Conservation (phyloP, 2,329 filamentous ascomycete species). For the Colletotrichum kahawae region DNA sequence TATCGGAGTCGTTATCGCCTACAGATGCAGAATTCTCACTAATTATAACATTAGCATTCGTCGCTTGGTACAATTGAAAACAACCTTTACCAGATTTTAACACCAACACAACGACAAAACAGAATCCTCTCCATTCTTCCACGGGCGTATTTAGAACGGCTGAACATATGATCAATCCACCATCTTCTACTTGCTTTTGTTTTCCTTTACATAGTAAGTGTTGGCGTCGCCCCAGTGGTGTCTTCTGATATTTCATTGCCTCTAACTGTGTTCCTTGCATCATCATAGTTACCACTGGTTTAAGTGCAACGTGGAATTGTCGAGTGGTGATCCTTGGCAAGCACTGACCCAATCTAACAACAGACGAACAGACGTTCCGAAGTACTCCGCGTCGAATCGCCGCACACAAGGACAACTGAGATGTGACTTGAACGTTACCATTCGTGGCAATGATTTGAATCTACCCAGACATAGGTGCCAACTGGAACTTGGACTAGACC, state of each 20-base stretch:
- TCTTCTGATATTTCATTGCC: too few species aligned
- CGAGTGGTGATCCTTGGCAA: neutral
- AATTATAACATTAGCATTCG: neutral
- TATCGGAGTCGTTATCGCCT: neutral
- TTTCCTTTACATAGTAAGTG: neutral
- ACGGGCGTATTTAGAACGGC: neutral
- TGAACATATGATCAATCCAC: neutral
- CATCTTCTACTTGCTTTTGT: neutral
- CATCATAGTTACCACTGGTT: neutral
- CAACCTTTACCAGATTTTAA: neutral
- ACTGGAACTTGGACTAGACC: neutral
- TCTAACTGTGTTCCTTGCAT: neutral
- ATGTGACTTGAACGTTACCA: neutral
- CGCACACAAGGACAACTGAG: neutral
- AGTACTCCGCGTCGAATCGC: neutral
- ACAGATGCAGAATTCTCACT: neutral
- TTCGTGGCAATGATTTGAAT: neutral
- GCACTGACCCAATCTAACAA: neutral
- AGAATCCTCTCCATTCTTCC: neutral
- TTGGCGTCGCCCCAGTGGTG: too few species aligned
- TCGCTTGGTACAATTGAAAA: neutral
- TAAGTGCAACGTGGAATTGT: neutral
- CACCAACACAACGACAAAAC: fast-evolving
- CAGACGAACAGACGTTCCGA: neutral
- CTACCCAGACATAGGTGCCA: neutral